A percentile compares a stretch with the other conserved stretches of the same genome.
Evolutionary conservation across 257 asterid species (phyloP).

Genomic region (Solanum lignicaule): DNA sequence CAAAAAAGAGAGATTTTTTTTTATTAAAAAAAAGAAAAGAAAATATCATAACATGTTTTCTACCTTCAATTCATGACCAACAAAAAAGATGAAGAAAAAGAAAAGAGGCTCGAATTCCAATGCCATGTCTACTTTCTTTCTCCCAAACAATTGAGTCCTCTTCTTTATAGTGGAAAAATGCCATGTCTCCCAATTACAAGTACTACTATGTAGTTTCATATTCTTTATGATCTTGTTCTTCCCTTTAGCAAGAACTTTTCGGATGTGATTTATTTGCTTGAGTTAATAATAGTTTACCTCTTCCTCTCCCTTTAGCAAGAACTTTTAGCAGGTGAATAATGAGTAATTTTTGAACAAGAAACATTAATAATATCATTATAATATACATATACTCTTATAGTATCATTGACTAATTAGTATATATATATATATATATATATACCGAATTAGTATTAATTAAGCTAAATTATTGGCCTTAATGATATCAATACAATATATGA

Average conservation of each 20-base stretch:
- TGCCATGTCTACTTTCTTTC: conserved; percentile 10
- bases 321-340: too few species aligned
- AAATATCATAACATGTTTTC: conserved; percentile 29
- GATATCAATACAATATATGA: too few species aligned
- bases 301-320: not conserved
- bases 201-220: not conserved
- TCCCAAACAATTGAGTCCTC: not conserved
- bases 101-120: conserved; percentile 15
- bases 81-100: not conserved
- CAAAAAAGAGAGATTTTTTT: conserved; percentile 22
- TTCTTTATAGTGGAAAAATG: not conserved
- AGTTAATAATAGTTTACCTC: not conserved
- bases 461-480: too few species aligned
- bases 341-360: too few species aligned
- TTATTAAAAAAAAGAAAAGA: conserved; percentile 1
- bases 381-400: too few species aligned
- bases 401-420: too few species aligned
- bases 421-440: too few species aligned
- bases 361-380: too few species aligned
- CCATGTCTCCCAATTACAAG: not conserved
- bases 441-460: too few species aligned
- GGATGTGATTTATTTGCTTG: not conserved
- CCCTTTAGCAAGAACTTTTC: not conserved
- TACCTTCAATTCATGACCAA: conserved; percentile 3
- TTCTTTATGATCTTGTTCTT: not conserved